A percentile compares a stretch with the other conserved stretches of the same genome.
phyloP scores from a whole-genome alignment of 768 basidiomycete genomes.

The Russula lepida region DNA sequence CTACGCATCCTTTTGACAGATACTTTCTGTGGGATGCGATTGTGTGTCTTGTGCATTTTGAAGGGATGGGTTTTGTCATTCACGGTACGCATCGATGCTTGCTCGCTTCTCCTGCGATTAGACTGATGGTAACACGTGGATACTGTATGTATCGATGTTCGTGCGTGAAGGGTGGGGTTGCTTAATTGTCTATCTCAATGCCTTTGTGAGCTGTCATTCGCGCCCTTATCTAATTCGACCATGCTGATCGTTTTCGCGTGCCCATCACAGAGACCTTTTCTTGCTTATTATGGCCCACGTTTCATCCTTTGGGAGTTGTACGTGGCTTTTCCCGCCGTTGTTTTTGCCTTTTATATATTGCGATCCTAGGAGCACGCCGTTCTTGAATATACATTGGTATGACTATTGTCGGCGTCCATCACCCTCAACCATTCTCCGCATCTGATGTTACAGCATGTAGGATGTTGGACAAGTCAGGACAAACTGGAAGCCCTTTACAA shows the following conservation, averaged over 20 bases:
- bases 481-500: slow-evolving; percentile 59
- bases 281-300: slow-evolving; percentile 68
- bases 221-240: not conserved
- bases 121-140: not conserved
- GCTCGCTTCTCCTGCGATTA: not conserved
- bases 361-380: slow-evolving; percentile 60
- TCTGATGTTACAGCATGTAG: slow-evolving; percentile 28
- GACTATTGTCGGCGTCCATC: slow-evolving; percentile 21
- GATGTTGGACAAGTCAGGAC: slow-evolving; percentile 71
- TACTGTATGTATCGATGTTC: no score
- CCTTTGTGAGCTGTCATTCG: slow-evolving; percentile 47
- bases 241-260: not conserved
- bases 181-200: slow-evolving; percentile 52
- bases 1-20: slow-evolving; percentile 27
- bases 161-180: slow-evolving; percentile 49
- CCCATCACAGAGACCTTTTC: slow-evolving; percentile 45
- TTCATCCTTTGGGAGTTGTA: slow-evolving; percentile 81
- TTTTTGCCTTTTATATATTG: not conserved
- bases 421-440: not conserved
- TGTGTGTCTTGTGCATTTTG: slow-evolving; percentile 60
- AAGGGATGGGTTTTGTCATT: slow-evolving; percentile 64
- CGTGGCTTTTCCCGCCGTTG: slow-evolving; percentile 22
- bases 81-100: slow-evolving; percentile 47
- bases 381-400: slow-evolving; percentile 84
- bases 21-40: slow-evolving; percentile 82